Percentiles rank a stretch among this genome's conserved stretches.
phyloP scores from a whole-genome alignment of 1,284 basidiomycete species.

The Ganoderma resinaceum region DNA sequence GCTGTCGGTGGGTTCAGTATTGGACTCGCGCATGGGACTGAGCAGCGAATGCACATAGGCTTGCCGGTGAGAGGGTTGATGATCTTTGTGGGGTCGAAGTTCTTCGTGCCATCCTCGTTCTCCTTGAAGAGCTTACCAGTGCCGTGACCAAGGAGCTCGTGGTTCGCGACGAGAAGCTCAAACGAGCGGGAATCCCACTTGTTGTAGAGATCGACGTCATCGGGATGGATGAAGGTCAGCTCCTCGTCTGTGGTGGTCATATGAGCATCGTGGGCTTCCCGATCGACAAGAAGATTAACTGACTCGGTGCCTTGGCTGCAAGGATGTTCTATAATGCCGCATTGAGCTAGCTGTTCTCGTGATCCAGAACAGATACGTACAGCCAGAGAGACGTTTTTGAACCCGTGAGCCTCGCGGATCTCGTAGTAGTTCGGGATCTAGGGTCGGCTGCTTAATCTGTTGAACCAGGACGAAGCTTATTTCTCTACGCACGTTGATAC shows the following conservation, averaged over 20 bases:
- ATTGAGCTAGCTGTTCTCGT: background rate
- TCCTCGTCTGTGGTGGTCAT: slow-evolving; percentile 64
- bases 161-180: slow-evolving; percentile 87
- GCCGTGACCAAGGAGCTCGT: slow-evolving; percentile 83
- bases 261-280: background rate
- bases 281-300: slow-evolving; percentile 32
- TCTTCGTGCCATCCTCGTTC: slow-evolving; percentile 73
- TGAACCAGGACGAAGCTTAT: background rate
- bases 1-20: slow-evolving; percentile 41
- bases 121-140: slow-evolving; percentile 85
- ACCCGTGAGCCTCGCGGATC: slow-evolving; percentile 79
- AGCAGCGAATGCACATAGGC: slow-evolving; percentile 57
- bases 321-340: slow-evolving; percentile 68
- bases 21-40: background rate
- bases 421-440: slow-evolving; percentile 74
- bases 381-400: slow-evolving; percentile 84
- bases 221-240: slow-evolving; percentile 81
- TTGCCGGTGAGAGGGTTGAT: slow-evolving; percentile 83
- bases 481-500: slow-evolving; percentile 70
- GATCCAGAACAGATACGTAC: slow-evolving; percentile 45
- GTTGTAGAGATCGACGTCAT: slow-evolving; percentile 73
- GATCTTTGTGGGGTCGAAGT: slow-evolving; percentile 77
- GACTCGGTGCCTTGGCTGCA: slow-evolving; percentile 83
- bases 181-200: slow-evolving; percentile 80
- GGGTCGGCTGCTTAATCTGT: background rate